phyloP scores from a whole-genome alignment of 495 filamentous ascomycete species.

The Talaromyces adpressus region DNA sequence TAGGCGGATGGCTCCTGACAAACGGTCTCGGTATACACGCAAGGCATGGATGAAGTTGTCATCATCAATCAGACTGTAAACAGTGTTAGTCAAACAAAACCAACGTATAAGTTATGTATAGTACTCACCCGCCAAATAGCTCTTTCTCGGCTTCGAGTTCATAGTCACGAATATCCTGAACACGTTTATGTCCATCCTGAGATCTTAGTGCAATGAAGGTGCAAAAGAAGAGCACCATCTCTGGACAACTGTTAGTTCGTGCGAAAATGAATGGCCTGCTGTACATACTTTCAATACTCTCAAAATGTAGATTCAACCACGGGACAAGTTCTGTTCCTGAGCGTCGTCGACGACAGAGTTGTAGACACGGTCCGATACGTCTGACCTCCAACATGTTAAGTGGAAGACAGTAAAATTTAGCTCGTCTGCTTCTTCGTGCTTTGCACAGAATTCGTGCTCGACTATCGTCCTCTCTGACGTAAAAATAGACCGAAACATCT shows the following conservation, averaged over 20 bases:
- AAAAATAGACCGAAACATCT: conserved; percentile 47
- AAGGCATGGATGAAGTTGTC: conserved; percentile 64
- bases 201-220: conserved; percentile 69
- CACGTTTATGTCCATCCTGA: conserved; percentile 50
- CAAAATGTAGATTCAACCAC: conserved; percentile 54
- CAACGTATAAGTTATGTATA: background rate
- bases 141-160: conserved; percentile 56
- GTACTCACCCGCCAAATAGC: conserved; percentile 60
- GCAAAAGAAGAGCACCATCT: conserved; percentile 73
- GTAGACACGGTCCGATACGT: conserved; percentile 44
- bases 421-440: conserved; percentile 26
- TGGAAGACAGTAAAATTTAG: conserved; percentile 42
- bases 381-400: conserved; percentile 47
- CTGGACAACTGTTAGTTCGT: conserved; percentile 20
- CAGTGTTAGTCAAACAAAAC: conserved; percentile 7
- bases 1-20: conserved; percentile 53
- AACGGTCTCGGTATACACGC: conserved; percentile 60
- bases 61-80: conserved; percentile 59
- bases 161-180: conserved; percentile 49
- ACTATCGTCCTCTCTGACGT: conserved; percentile 43
- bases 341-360: conserved; percentile 43
- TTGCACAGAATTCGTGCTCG: conserved; percentile 54
- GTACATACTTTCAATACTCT: conserved; percentile 49
- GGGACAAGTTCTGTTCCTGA: conserved; percentile 36
- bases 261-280: background rate